A percentile compares a stretch with the other conserved stretches of the same genome.
Conservation (phyloP, 164 flowering plant species). For the grape (Vitis vinifera) region DNA sequence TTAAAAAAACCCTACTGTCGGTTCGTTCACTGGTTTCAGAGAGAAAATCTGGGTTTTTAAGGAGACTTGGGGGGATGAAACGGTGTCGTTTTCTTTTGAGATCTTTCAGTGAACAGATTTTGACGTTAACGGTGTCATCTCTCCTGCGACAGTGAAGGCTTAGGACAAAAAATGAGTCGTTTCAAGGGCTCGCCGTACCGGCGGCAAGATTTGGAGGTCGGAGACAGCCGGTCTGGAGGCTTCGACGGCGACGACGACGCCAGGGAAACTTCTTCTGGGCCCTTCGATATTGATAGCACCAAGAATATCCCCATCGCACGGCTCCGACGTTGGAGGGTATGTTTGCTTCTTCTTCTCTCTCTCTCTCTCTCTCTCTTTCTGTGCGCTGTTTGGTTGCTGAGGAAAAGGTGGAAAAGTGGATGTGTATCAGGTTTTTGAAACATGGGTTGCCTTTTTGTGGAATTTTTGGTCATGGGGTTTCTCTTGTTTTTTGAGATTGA, state of each 20-base stretch:
- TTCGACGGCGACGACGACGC: constrained; percentile 22
- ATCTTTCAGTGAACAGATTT: background rate
- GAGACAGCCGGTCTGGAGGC: constrained; percentile 13
- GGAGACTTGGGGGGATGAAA: background rate
- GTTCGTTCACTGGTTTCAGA: no score
- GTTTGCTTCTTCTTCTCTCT: background rate
- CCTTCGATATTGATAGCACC: constrained; percentile 62
- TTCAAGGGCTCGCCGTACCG: constrained; percentile 36
- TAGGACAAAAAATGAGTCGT: constrained; percentile 2
- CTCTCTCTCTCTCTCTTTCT: background rate
- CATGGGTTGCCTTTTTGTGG: no score
- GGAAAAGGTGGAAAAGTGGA: background rate
- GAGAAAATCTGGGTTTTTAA: background rate
- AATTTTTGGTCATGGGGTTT: no score
- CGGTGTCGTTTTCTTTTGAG: no score
- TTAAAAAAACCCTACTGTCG: no score
- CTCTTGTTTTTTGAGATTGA: no score
- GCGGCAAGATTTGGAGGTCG: constrained; percentile 54
- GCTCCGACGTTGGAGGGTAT: constrained; percentile 87
- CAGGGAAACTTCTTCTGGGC: constrained; percentile 13
- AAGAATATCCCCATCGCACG: constrained; percentile 74
- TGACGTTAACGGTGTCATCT: constrained; percentile 58
- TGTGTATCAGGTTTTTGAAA: no score
- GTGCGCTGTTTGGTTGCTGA: background rate
- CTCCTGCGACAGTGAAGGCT: constrained; percentile 58